A percentile compares a stretch with the other conserved stretches of the same genome.
Conservation (phyloP, 441 rosid genomes). For the Populus hybrid region DNA sequence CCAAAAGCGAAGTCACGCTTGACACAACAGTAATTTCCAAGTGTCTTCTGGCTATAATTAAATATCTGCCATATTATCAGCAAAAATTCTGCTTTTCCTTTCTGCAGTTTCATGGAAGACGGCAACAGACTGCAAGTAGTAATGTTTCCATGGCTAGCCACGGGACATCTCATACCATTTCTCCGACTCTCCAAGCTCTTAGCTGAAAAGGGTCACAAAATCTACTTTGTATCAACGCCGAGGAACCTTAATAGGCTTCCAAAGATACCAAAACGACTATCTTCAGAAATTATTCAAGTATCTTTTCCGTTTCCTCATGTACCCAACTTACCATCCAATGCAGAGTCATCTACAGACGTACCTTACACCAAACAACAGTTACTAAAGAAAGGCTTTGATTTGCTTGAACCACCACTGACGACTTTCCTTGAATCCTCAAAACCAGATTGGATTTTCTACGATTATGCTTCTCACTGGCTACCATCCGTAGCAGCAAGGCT, state of each 20-base stretch:
- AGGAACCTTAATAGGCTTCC: constrained; percentile 29
- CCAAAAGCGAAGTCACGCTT: background rate
- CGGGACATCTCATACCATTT: constrained; percentile 44
- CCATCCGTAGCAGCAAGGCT: constrained; percentile 25
- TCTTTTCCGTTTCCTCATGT: constrained; percentile 30
- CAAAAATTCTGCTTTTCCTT: background rate
- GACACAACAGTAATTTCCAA: background rate
- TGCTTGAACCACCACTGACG: constrained; percentile 21
- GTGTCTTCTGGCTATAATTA: background rate
- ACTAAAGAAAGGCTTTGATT: constrained; percentile 36
- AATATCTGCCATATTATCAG: background rate
- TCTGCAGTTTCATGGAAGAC: constrained; percentile 14
- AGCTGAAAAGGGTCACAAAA: constrained; percentile 31
- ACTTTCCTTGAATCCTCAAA: constrained; percentile 17
- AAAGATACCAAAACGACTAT: constrained; percentile 17
- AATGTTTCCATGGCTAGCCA: constrained; percentile 50
- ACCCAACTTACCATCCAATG: constrained; percentile 27
- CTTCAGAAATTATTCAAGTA: constrained; percentile 20
- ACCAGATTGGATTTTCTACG: constrained; percentile 43
- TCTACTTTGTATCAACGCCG: constrained; percentile 40
- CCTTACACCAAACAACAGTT: constrained; percentile 33
- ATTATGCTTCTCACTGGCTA: constrained; percentile 44
- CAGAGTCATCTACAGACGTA: constrained; percentile 34
- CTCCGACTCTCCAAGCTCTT: constrained; percentile 30
- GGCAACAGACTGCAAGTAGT: constrained; percentile 20